These are phyloP conservation scores for Tranzscheliella williamsii DNA, from an alignment of 1,284 basidiomycete genomes.

Conservation along the genomic window DNA sequence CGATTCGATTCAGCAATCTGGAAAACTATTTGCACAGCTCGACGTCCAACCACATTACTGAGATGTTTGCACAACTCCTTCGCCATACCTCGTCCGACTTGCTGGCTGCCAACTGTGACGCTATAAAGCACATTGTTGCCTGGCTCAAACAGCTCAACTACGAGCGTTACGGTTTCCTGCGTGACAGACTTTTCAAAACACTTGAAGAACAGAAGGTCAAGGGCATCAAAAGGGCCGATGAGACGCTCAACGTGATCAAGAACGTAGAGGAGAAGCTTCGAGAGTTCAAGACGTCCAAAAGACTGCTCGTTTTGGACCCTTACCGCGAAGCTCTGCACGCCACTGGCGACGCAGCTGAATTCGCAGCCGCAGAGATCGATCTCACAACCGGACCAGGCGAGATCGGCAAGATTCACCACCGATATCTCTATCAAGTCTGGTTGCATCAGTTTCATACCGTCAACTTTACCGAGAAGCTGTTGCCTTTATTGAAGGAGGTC, in stretches of 20 bases:
- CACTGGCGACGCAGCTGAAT: slow-evolving; percentile 1
- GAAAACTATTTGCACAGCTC: slow-evolving; percentile 44
- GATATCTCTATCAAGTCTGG: slow-evolving; percentile 68
- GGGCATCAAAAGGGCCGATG: slow-evolving; percentile 16
- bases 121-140: slow-evolving; percentile 23
- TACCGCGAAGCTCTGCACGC: slow-evolving; percentile 18
- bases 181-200: slow-evolving; percentile 14
- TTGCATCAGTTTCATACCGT: slow-evolving; percentile 70
- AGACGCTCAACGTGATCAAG: slow-evolving; percentile 58
- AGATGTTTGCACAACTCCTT: slow-evolving; percentile 33
- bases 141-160: slow-evolving; percentile 44
- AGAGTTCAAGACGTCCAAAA: slow-evolving; percentile 66
- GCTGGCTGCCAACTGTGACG: slow-evolving; percentile 24
- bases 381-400: slow-evolving; percentile 20
- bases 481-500: slow-evolving; percentile 67
- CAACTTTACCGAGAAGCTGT: slow-evolving; percentile 28
- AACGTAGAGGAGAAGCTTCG: slow-evolving; percentile 64
- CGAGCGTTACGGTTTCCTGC: slow-evolving; percentile 24
- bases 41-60: slow-evolving; percentile 33
- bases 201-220: slow-evolving; percentile 8
- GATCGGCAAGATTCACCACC: slow-evolving; percentile 53
- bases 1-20: slow-evolving; percentile 43
- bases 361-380: slow-evolving; percentile 19
- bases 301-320: slow-evolving; percentile 72
- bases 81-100: slow-evolving; percentile 37